Conservation (phyloP, 106 monocot species). For the Triglochin maritima region DNA sequence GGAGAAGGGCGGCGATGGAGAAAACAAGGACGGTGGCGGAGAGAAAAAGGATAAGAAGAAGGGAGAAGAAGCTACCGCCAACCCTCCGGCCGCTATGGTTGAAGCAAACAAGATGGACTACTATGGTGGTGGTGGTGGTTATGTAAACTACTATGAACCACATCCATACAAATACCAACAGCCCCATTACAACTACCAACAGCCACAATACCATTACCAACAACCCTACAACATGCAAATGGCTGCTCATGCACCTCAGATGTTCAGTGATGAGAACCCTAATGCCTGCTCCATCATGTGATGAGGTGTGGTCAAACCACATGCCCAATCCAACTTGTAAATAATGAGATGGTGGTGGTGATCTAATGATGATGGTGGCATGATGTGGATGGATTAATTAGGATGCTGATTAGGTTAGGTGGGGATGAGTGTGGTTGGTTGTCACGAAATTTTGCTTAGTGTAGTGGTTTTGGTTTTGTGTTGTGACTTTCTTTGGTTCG, state of each 20-base stretch:
- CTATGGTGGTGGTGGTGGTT: slow-evolving; percentile 9
- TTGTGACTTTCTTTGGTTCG: not conserved
- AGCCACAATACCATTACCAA: no score
- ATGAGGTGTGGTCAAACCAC: not conserved
- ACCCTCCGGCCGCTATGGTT: not conserved
- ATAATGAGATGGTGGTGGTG: not conserved
- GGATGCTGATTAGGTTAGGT: not conserved
- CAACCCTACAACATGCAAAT: slow-evolving; percentile 6
- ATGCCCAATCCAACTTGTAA: not conserved
- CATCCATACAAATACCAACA: slow-evolving; percentile 2
- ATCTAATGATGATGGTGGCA: not conserved
- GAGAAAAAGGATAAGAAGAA: slow-evolving; percentile 12
- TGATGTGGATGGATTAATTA: not conserved
- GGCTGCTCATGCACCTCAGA: slow-evolving; percentile 33
- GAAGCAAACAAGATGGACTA: slow-evolving; percentile 37
- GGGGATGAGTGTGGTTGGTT: not conserved
- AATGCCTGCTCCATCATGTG: slow-evolving; percentile 71
- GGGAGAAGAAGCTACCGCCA: slow-evolving; percentile 2
- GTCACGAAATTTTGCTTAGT: not conserved
- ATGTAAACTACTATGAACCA: not conserved
- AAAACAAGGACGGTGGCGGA: not conserved
- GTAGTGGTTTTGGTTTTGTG: not conserved
- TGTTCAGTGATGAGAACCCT: slow-evolving; percentile 84
- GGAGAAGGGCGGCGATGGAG: slow-evolving; percentile 1
- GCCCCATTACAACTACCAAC: no score